phyloP scores from a whole-genome alignment of 257 asterid genomes.

The Ocimum tenuiflorum region DNA sequence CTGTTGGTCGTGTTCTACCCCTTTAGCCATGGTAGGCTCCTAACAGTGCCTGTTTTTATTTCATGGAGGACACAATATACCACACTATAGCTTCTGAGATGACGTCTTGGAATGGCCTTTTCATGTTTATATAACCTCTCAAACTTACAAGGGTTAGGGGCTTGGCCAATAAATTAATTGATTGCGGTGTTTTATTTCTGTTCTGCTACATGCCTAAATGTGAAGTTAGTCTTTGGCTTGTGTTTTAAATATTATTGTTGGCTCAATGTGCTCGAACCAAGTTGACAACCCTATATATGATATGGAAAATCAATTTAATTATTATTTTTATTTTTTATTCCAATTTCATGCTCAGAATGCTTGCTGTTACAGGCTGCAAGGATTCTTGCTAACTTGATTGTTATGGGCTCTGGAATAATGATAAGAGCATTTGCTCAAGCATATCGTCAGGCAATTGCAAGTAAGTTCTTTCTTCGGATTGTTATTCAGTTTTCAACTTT shows the following conservation, averaged over 20 bases:
- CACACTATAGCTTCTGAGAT: background rate
- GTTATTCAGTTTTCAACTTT: background rate
- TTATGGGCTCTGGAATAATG: slow-evolving; percentile 61
- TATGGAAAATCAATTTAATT: background rate
- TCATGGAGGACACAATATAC: background rate
- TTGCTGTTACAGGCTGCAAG: slow-evolving; percentile 43
- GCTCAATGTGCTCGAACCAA: background rate
- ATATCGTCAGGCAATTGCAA: slow-evolving; percentile 68
- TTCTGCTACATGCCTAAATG: background rate
- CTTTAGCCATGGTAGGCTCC: slow-evolving; percentile 29
- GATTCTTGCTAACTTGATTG: slow-evolving; percentile 52
- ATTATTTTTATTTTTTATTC: background rate
- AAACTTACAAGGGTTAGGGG: background rate
- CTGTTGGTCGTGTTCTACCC: slow-evolving; percentile 1
- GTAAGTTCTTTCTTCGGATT: slow-evolving; percentile 29
- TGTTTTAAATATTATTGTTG: background rate
- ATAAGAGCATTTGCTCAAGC: slow-evolving; percentile 60
- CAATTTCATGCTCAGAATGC: slow-evolving; percentile 5
- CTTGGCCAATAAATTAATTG: background rate
- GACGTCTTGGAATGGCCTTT: background rate
- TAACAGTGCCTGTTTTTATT: background rate
- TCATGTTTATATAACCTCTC: background rate
- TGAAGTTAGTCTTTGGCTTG: background rate
- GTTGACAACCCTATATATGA: background rate
- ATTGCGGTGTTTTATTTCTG: background rate